These are phyloP conservation scores for Hortaea sp. DNA, from an alignment of 2,329 filamentous ascomycete genomes.

Conservation along the genomic window DNA sequence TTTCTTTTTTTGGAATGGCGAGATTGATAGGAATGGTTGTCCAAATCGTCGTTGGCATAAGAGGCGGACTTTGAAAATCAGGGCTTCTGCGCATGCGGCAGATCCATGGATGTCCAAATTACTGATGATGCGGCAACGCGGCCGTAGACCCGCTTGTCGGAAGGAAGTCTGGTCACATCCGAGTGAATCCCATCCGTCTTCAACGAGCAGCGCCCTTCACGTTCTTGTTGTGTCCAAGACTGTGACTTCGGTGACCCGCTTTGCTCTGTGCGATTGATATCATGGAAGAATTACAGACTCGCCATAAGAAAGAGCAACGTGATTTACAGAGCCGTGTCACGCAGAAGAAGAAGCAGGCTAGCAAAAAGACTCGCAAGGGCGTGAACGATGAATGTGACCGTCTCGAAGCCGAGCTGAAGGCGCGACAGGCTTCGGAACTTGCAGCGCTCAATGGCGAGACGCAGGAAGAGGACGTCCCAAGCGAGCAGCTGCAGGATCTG, in stretches of 20 bases:
- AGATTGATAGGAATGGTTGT: no score
- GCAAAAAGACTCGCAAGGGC: conserved; percentile 60
- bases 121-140: no score
- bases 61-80: no score
- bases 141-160: no score
- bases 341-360: conserved; percentile 93
- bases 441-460: conserved; percentile 31
- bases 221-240: not conserved
- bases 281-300: conserved; percentile 67
- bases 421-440: conserved; percentile 44
- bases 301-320: conserved; percentile 78
- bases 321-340: conserved; percentile 79
- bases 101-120: no score
- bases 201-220: not conserved
- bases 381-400: conserved; percentile 53
- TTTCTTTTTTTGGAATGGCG: no score
- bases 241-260: not conserved
- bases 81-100: no score
- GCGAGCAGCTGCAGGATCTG: conserved; percentile 4
- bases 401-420: conserved; percentile 46
- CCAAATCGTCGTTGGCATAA: no score
- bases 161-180: no score
- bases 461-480: not conserved
- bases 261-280: no score
- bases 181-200: not conserved